These are phyloP conservation scores for Solanum paucissectum DNA, from an alignment of 257 asterid species.

Conservation along the genomic window DNA sequence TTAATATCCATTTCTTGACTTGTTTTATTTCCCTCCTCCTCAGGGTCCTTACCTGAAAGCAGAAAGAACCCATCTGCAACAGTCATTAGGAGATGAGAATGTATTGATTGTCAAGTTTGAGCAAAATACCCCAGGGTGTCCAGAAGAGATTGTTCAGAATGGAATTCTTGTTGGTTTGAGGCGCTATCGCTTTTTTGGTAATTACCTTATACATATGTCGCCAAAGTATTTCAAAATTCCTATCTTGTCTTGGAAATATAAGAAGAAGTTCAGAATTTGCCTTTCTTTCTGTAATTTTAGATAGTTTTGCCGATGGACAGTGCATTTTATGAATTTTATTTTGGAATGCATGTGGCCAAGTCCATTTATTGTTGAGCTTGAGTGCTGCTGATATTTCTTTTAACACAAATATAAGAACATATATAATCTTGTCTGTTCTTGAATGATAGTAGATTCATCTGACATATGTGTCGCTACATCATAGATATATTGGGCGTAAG, in stretches of 20 bases:
- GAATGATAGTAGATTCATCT: neutral
- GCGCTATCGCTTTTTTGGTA: conserved; percentile 65
- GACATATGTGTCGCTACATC: neutral
- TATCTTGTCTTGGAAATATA: neutral
- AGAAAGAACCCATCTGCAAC: conserved; percentile 58
- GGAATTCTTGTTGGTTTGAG: conserved; percentile 69
- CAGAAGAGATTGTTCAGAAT: conserved; percentile 20
- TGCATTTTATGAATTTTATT: neutral
- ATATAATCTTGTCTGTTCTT: neutral
- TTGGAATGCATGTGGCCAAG: neutral
- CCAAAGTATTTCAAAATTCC: neutral
- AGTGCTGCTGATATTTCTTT: neutral
- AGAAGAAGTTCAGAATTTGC: neutral
- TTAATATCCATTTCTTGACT: neutral
- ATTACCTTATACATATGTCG: conserved; percentile 2
- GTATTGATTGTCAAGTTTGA: conserved; percentile 53
- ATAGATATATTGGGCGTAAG: neutral
- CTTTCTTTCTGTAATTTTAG: neutral
- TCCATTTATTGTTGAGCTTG: neutral
- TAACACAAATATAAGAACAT: neutral
- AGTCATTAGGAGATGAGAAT: conserved; percentile 58
- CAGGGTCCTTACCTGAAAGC: conserved; percentile 73
- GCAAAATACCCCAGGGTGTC: conserved; percentile 16
- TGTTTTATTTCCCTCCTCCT: neutral
- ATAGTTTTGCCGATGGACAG: neutral